Base-by-base conservation (phyloP, 768 basidiomycete species). In the Cyclocybe cylindracea region DNA sequence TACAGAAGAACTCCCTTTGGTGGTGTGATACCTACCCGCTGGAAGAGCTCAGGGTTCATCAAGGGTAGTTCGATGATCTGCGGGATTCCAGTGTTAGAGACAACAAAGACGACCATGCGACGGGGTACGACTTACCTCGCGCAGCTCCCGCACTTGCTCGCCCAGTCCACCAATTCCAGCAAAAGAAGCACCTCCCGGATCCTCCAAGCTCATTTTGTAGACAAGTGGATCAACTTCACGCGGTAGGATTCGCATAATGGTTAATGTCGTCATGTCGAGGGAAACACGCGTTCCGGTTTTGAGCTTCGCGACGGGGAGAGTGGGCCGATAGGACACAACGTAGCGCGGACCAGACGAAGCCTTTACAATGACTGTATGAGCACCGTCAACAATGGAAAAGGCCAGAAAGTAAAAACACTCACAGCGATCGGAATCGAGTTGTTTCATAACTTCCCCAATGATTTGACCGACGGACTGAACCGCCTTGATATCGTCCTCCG, bases 171-270 rank as follows among this genome's bases (percentile, higher is more conserved):
- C 97, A 48, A 99, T 98, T 54, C 94, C 95, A 1, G 96, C 96
- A 67, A 98, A 98, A 4, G 92, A 84, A 6, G 91, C 95, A 44
- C 89, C 89, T 74, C 94, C 94, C 2, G 97, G 94, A 63, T 98
- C 96, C 70, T 99, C 97, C 63, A 97, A 76, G 57, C 93, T 96
- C 97, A 98, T 99, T 75, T 98, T 98, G 78, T 99, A 99, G 9
- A 99, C 96, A 61, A 96, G 74, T 11, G 97, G 97, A 66, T 99
- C 97, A 6, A 99, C 93, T 68, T 99, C 97, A 56, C 97, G 84
- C 4, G 97, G 97, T 14, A 99, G 77, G 46, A 98, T 96, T 35
- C 97, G 91, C 94, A 99, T 98, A 65, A 99, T 93, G 5, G 97
- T 99, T 32, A 98, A 77, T 2, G 97, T 98, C 3, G 97, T 99